Evolutionary conservation across 257 asterid species (phyloP).

Genomic region (Solanum peruvianum): DNA sequence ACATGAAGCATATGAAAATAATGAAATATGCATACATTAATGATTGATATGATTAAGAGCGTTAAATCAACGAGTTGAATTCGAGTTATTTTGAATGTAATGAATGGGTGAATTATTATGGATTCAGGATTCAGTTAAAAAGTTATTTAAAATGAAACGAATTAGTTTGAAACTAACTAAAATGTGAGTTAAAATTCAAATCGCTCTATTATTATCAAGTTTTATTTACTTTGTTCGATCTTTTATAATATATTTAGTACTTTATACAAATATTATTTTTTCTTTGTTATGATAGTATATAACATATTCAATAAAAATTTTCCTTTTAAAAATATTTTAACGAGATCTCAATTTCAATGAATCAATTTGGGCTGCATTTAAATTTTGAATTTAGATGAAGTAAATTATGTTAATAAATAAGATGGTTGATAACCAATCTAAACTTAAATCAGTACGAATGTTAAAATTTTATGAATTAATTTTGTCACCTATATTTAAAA

Average conservation of each 20-base stretch:
- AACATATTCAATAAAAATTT: not conserved
- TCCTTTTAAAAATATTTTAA: not conserved
- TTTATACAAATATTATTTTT: no score
- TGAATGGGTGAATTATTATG: not conserved
- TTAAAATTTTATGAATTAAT: not conserved
- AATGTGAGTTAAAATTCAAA: not conserved
- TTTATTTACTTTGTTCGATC: not conserved
- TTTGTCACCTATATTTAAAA: not conserved
- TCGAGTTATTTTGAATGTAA: not conserved
- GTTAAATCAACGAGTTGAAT: not conserved
- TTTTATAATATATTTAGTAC: not conserved
- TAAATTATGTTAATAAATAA: not conserved
- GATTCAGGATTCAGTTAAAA: not conserved
- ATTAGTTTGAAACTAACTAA: not conserved
- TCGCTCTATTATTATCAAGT: not conserved
- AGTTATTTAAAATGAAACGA: not conserved
- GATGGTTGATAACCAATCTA: not conserved
- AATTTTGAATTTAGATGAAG: not conserved
- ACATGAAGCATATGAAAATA: not conserved
- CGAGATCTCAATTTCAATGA: not conserved
- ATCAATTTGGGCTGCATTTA: not conserved
- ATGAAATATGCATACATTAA: not conserved
- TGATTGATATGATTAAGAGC: not conserved
- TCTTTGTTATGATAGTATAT: no score
- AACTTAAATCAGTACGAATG: not conserved